Conservation (phyloP, 192 early-diverging fungal genomes). For the Coemansia sp. region DNA sequence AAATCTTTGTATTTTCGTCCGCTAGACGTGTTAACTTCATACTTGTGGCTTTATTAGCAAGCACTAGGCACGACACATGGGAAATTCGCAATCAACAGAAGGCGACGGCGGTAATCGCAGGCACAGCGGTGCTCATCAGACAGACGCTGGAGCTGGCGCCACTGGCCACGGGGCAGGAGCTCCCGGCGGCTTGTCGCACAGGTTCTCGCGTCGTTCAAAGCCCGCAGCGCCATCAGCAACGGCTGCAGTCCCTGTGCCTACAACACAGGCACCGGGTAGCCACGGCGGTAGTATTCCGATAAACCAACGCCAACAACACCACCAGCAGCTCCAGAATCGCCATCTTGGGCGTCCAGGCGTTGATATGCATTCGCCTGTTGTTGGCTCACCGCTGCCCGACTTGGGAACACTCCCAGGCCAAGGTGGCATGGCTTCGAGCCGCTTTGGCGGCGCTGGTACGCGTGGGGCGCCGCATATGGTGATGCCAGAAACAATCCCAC, state of each 20-base stretch:
- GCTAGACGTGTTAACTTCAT: not conserved
- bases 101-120: slow-evolving; percentile 30
- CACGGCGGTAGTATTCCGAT: slow-evolving; percentile 4
- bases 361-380: slow-evolving; percentile 51
- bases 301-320: slow-evolving; percentile 8
- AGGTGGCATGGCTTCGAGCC: slow-evolving; percentile 7
- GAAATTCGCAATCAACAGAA: slow-evolving; percentile 52
- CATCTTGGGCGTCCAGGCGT: slow-evolving; percentile 18
- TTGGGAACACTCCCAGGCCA: slow-evolving; percentile 9
- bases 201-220: slow-evolving; percentile 48
- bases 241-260: slow-evolving; percentile 25
- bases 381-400: slow-evolving; percentile 53
- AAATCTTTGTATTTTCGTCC: not conserved
- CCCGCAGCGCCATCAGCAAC: slow-evolving; percentile 30
- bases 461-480: slow-evolving; percentile 22
- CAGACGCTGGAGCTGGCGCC: slow-evolving; percentile 10
- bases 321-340: not conserved
- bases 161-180: slow-evolving; percentile 5
- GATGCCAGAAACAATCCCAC: slow-evolving; percentile 51
- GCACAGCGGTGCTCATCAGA: slow-evolving; percentile 31
- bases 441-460: slow-evolving; percentile 4
- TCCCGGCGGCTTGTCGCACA: slow-evolving; percentile 31
- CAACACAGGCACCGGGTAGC: slow-evolving; percentile 16
- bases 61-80: slow-evolving; percentile 20
- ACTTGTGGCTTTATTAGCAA: slow-evolving; percentile 5